Evolutionary conservation across 1,284 basidiomycete species (phyloP).

Genomic region (Stereum hirsutum): DNA sequence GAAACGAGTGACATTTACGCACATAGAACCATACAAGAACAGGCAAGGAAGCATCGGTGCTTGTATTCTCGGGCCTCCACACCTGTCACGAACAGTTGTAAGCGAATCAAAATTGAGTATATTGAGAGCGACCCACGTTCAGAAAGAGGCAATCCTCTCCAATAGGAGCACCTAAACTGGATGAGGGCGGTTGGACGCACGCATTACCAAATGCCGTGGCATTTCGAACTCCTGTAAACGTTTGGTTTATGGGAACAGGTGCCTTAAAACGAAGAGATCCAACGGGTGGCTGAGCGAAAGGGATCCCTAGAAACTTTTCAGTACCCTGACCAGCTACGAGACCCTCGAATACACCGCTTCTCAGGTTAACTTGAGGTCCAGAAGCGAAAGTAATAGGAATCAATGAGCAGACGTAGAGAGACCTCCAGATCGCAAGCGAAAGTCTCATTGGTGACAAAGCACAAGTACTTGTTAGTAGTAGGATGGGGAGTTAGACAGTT

Average conservation of each 20-base stretch:
- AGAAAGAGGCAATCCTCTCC: conserved; percentile 48
- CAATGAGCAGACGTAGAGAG: too few species aligned
- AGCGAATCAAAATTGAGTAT: not conserved
- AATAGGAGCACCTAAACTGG: conserved; percentile 34
- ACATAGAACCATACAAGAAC: conserved; percentile 48
- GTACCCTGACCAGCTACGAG: conserved; percentile 27
- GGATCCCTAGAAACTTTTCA: conserved; percentile 54
- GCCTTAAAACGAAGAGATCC: conserved; percentile 48
- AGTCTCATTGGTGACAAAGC: too few species aligned
- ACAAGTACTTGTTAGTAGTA: too few species aligned
- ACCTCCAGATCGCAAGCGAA: too few species aligned
- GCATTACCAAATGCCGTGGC: conserved; percentile 46
- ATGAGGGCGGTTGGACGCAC: conserved; percentile 39
- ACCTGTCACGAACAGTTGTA: conserved; percentile 20
- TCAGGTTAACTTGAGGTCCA: conserved; percentile 22
- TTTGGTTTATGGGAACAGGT: conserved; percentile 38
- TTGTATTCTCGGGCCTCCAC: conserved; percentile 30
- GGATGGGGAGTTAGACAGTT: too few species aligned
- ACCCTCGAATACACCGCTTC: conserved; percentile 39
- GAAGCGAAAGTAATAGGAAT: too few species aligned
- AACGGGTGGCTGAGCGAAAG: conserved; percentile 53
- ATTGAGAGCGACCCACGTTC: conserved; percentile 27
- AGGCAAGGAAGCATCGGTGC: conserved; percentile 27
- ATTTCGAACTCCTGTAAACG: conserved; percentile 24
- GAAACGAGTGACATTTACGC: conserved; percentile 12